phyloP scores from a whole-genome alignment of 2,329 filamentous ascomycete genomes.

The Scedosporium dehoogii region DNA sequence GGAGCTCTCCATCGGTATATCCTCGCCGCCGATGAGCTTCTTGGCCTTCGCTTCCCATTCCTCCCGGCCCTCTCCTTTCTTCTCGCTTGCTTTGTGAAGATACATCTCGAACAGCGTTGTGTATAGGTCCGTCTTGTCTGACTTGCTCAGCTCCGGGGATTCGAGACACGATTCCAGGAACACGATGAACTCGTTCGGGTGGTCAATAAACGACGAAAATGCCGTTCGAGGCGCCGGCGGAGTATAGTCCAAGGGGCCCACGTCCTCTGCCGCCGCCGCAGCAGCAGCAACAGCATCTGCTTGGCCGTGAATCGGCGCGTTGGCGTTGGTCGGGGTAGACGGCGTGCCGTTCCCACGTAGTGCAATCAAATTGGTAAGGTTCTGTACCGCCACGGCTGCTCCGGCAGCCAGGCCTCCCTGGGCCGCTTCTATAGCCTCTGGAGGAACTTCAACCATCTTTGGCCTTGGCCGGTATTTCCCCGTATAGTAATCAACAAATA shows the following conservation, averaged over 20 bases:
- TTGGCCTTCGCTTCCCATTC: constrained; percentile 90
- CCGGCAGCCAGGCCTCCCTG: constrained; percentile 24
- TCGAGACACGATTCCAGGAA: constrained; percentile 85
- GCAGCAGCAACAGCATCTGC: too few species aligned
- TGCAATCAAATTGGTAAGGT: constrained; percentile 72
- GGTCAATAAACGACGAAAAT: constrained; percentile 94
- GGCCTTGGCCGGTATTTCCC: constrained; percentile 69
- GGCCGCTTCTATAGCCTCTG: constrained; percentile 6
- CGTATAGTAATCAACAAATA: constrained; percentile 95
- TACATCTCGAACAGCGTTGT: constrained; percentile 99
- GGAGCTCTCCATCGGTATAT: constrained; percentile 83
- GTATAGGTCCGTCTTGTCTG: constrained; percentile 76
- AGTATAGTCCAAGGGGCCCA: constrained; percentile 51
- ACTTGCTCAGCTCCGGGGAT: constrained; percentile 58
- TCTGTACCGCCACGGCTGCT: constrained; percentile 72
- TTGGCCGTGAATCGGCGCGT: too few species aligned
- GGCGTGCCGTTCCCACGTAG: constrained; percentile 24
- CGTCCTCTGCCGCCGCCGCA: constrained; percentile 38
- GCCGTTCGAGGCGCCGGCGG: constrained; percentile 77
- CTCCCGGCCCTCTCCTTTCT: constrained; percentile 59
- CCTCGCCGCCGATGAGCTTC: constrained; percentile 70
- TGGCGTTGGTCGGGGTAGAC: too few species aligned
- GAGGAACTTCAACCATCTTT: constrained; percentile 9
- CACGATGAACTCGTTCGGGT: constrained; percentile 79
- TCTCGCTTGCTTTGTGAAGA: constrained; percentile 72